Base-by-base conservation (phyloP, 2,329 filamentous ascomycete genomes). In the Pseudocercospora pini-densiflorae region DNA sequence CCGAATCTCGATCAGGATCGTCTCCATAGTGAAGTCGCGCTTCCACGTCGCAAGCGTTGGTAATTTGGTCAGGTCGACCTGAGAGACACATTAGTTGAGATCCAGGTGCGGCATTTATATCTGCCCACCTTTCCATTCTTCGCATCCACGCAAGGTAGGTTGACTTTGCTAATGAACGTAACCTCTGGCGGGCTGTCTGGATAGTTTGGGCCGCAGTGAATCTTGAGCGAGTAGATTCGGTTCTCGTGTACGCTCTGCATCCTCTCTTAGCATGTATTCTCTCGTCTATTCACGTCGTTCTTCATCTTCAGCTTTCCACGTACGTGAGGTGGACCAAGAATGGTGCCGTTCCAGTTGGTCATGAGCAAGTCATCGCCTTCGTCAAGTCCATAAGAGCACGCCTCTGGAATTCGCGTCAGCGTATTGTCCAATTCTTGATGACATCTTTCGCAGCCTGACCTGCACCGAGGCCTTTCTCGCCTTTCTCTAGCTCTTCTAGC, bases 311-410 rank as follows among this genome's bases (percentile, higher is more conserved):
- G n/a, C 27, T 24, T 24, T 29, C 10, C 23, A 83, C 92, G 77
- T 85, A 97, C 95, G 80, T 98, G 94, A 79, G 95, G 94, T 73
- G 95, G 95, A 1, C 95, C 95, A 59, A 97, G 89, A 72, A 99
- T 98, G 16, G 95, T 99, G 76, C 94, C 95, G 77, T 97, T 97
- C 95, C 95, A 99, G 85, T 97, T 93, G 70, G 92, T 94, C 94
- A 99, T 97, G 80, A 95, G 88, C 71, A 97, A 87, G 77, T 99
- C 95, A 77, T 97, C 94, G 57, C 92, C 90, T 79, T 98, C 93
- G 71, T 94, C 93, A 64, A 99, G 88, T 75, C 95, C 95, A 75
- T 98, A 98, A 53, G 95, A 98, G 84, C 94, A 98, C 68, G 94
- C 94, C 84, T 98, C 95, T 95, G 73, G 19, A 1, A 64, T 6